These are phyloP conservation scores for Colletotrichum trifolii DNA, from an alignment of 2,329 filamentous ascomycete species.

Conservation along the genomic window DNA sequence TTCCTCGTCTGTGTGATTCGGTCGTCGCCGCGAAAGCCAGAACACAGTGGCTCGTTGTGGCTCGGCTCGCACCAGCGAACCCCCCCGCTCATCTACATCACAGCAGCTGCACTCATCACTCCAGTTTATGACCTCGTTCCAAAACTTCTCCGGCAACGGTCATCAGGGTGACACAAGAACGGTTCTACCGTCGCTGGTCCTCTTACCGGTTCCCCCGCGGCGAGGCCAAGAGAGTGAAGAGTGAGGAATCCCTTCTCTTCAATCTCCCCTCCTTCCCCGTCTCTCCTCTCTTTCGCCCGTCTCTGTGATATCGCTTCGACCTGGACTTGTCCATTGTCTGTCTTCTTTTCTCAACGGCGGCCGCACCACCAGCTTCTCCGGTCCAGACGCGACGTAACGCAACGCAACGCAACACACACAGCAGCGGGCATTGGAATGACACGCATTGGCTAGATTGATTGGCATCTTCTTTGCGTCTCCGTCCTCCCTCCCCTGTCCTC, in stretches of 20 bases:
- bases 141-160: conserved; percentile 17
- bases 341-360: conserved; percentile 25
- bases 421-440: conserved; percentile 19
- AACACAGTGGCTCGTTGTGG: conserved; percentile 10
- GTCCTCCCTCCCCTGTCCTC: conserved; percentile 11
- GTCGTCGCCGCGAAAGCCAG: neutral
- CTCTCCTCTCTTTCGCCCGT: conserved; percentile 2
- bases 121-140: neutral
- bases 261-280: neutral
- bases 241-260: too few relatives aligned
- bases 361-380: conserved; percentile 6
- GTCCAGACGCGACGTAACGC: conserved; percentile 20
- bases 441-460: conserved; percentile 17
- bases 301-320: neutral
- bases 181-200: conserved; percentile 4
- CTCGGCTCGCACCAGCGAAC: conserved; percentile 23
- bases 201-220: too few relatives aligned
- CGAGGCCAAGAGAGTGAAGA: too few relatives aligned
- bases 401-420: too few relatives aligned
- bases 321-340: neutral
- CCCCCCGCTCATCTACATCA: neutral
- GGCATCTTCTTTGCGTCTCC: conserved; percentile 15
- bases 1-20: conserved; percentile 23
- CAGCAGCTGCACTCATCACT: neutral
- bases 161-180: conserved; percentile 29